These are phyloP conservation scores for Bonnemaisonia californica DNA, from an alignment of 31 red algal species.

Conservation along the genomic window DNA sequence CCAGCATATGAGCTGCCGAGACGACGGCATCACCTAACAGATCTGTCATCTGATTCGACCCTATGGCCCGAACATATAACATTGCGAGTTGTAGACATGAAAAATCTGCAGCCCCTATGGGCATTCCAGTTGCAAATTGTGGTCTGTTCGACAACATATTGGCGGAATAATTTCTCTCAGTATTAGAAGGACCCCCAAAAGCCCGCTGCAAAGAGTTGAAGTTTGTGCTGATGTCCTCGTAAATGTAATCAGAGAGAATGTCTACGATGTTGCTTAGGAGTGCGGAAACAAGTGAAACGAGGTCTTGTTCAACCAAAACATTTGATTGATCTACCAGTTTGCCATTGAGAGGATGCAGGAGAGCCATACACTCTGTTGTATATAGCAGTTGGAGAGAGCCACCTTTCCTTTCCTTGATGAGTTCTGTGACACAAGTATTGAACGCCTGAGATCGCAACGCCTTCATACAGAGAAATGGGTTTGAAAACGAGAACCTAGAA, in stretches of 20 bases:
- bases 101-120: not conserved
- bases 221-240: slow-evolving; percentile 26
- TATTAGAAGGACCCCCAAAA: slow-evolving; percentile 23
- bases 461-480: slow-evolving; percentile 43
- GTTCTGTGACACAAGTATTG: slow-evolving; percentile 11
- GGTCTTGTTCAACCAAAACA: not conserved
- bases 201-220: slow-evolving; percentile 27
- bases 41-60: not conserved
- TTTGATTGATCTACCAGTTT: slow-evolving; percentile 3
- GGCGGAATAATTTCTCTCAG: not conserved
- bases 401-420: not conserved
- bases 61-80: not conserved
- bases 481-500: not conserved
- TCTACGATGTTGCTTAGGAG: slow-evolving; percentile 18
- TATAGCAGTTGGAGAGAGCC: slow-evolving; percentile 36
- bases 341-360: slow-evolving; percentile 34
- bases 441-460: not conserved
- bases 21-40: not conserved
- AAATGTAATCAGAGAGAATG: slow-evolving; percentile 22
- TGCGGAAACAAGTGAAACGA: slow-evolving; percentile 8
- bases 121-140: not conserved
- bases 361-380: slow-evolving; percentile 44
- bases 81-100: not conserved
- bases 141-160: not conserved
- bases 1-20: not conserved